A percentile compares a stretch with the other conserved stretches of the same genome.
Conservation (phyloP, 805 yeast genomes). For the Hanseniaspora occidentalis region DNA sequence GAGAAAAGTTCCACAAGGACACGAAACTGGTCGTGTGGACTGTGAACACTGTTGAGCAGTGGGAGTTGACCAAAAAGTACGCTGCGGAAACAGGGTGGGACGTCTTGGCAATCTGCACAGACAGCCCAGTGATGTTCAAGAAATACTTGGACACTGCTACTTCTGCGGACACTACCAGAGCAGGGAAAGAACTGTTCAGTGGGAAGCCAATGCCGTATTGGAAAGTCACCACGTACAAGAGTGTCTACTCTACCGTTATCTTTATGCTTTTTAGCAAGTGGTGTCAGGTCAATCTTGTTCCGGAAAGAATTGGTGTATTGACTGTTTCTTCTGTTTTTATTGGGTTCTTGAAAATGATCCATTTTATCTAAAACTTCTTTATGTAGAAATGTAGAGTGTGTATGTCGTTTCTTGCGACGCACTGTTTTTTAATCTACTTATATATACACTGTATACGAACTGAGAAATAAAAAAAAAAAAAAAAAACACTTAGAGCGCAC, state of each 20-base stretch:
- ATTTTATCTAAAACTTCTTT: no score
- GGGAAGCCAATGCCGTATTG: neutral
- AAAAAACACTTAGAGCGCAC: no score
- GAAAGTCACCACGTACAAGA: neutral
- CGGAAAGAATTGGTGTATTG: no score
- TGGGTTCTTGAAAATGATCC: neutral
- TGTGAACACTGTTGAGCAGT: conserved; percentile 24
- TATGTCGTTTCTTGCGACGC: no score
- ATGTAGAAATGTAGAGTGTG: no score
- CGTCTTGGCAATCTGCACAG: conserved; percentile 5
- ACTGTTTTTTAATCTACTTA: no score
- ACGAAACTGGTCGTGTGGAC: conserved; percentile 41
- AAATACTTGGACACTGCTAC: neutral
- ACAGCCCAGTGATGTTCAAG: conserved; percentile 4
- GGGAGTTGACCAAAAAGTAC: conserved; percentile 1
- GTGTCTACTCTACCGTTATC: neutral
- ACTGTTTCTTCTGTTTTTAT: neutral
- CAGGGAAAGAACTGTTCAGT: neutral
- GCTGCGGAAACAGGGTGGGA: neutral
- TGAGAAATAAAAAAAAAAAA: no score
- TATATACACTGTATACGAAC: no score
- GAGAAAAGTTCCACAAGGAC: conserved; percentile 19
- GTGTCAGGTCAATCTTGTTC: conserved; percentile 1
- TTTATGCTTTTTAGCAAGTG: conserved; percentile 5
- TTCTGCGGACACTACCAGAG: no score